Base-by-base conservation (phyloP, 2,329 filamentous ascomycete genomes). In the Chaetothyriales sp. region DNA sequence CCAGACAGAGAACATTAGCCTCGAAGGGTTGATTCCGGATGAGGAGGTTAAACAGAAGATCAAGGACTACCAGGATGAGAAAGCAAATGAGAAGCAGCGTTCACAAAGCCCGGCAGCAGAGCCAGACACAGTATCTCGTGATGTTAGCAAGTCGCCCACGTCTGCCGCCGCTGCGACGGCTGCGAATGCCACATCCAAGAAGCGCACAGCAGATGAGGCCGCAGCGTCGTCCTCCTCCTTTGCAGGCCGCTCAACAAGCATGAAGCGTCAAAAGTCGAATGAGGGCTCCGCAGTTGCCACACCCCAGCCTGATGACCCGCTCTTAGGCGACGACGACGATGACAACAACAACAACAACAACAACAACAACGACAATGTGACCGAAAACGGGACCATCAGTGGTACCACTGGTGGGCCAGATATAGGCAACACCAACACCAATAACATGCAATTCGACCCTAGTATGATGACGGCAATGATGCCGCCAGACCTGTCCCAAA, bases 21-120 rank as follows among this genome's bases (percentile, higher is more conserved):
- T 96, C 70, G 90, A 95, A 76, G 84, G 95, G 69, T 78, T 98
- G 60, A 79, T 82, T 64, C 71, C 81, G 57, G 88, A 96, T 69
- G 83, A 86, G 58, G 86, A 92, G 60, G 78, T 81, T 55, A 78
- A 80, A 57, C 74, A 77, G 61, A 89, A 85, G 68, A 86, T 95
- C 58, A 84, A 86, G 70, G 78, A 78, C 42, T 95, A 84, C 63
- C 72, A 80, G 61, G 70, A 73, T 28, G 77, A 79, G 45, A 73
- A 72, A 52, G 60, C 66, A 9, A 65, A 68, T 46, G 68, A 66
- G 32, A 69, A 66, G 55, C 69, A 70, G 53, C 67, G 44, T 54
- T 60, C 28, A 51, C 55, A 3, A 61, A 66, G 58, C 51, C 53
- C 55, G 48, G 44, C 53, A 18, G 45, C 44, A 18, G 49, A 43